phyloP scores from a whole-genome alignment of 495 filamentous ascomycete species.

The Chaetomium fimeti region DNA sequence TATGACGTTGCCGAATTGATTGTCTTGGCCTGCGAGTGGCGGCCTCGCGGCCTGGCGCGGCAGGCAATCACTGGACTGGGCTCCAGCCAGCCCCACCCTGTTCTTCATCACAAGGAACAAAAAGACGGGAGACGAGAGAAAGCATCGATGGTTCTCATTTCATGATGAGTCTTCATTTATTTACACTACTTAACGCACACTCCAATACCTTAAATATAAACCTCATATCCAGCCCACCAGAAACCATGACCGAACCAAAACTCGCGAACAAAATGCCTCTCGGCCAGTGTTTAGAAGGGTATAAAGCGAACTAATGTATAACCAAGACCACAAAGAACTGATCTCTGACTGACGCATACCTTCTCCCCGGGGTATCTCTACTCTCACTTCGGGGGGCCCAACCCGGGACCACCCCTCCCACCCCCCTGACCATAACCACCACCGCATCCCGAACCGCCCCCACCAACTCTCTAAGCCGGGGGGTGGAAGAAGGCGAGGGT shows the following conservation, averaged over 20 bases:
- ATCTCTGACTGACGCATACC: background rate
- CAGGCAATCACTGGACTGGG: no score
- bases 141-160: no score
- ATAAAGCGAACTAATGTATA: background rate
- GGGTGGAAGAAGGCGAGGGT: conserved; percentile 62
- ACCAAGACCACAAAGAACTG: background rate
- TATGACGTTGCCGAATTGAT: conserved; percentile 21
- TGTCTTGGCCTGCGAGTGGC: conserved; percentile 4
- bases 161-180: conserved; percentile 3
- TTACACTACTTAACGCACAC: background rate
- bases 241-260: background rate
- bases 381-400: background rate
- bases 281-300: conserved; percentile 7
- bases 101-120: background rate
- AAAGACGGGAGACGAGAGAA: background rate
- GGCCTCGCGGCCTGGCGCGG: background rate
- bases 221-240: background rate
- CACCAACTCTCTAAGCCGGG: conserved; percentile 7
- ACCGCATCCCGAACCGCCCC: background rate
- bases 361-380: conserved; percentile 4
- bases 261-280: background rate
- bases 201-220: background rate
- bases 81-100: background rate
- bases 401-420: background rate
- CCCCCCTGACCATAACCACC: background rate